Conservation (phyloP, 169 alveolate species). For the Perkinsus olseni region DNA sequence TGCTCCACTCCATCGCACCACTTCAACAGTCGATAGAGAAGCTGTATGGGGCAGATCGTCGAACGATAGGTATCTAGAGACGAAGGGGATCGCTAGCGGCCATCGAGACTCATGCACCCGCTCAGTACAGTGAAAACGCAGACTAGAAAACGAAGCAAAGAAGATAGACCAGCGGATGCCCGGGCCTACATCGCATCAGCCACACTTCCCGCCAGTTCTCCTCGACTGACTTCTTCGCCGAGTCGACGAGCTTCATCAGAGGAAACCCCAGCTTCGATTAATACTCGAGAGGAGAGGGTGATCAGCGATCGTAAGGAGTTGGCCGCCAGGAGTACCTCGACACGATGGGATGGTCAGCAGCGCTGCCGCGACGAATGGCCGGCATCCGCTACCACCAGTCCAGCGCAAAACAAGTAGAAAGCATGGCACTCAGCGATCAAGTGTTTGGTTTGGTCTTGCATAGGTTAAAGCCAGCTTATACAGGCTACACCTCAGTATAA, state of each 20-base stretch:
- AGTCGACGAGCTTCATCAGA: neutral
- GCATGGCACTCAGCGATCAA: conserved; percentile 1
- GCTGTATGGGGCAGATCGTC: neutral
- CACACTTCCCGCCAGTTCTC: too few species aligned
- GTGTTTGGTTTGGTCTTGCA: neutral
- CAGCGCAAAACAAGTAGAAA: too few species aligned
- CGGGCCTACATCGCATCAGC: too few species aligned
- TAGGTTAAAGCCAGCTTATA: neutral
- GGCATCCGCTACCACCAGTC: too few species aligned
- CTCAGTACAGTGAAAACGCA: too few species aligned
- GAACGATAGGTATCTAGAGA: neutral
- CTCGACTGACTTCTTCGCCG: neutral
- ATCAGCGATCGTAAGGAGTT: neutral
- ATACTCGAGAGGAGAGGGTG: neutral
- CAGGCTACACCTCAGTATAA: neutral
- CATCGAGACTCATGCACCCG: too few species aligned
- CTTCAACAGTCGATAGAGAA: neutral
- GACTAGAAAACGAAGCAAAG: too few species aligned
- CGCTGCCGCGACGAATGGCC: too few species aligned
- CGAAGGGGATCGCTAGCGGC: too few species aligned
- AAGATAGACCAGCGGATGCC: too few species aligned
- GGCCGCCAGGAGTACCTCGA: neutral
- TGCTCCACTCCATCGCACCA: neutral
- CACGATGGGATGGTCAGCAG: too few species aligned
- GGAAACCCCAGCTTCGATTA: neutral